A percentile compares a stretch with the other conserved stretches of the same genome.
phyloP scores from a whole-genome alignment of 805 yeast genomes.

The Spathaspora passalidarum region DNA sequence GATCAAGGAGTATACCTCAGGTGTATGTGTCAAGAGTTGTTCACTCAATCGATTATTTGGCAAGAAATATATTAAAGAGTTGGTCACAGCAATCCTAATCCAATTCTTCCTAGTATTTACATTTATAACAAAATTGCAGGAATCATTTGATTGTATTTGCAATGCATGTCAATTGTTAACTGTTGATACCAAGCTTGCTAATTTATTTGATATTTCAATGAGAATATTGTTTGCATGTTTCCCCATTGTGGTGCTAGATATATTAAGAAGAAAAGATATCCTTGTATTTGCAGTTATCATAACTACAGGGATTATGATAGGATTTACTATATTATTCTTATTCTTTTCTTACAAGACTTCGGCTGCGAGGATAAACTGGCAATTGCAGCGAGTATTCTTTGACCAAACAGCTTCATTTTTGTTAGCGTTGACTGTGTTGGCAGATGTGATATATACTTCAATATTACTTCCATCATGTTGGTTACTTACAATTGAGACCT shows the following conservation, averaged over 20 bases:
- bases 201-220: constrained; percentile 28
- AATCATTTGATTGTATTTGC: constrained; percentile 45
- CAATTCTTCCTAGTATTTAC: constrained; percentile 46
- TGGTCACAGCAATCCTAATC: constrained; percentile 33
- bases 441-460: constrained; percentile 46
- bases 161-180: constrained; percentile 45
- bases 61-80: constrained; percentile 28
- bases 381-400: constrained; percentile 8
- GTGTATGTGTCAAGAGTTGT: constrained; percentile 16
- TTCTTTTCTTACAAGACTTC: constrained; percentile 2
- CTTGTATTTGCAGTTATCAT: constrained; percentile 42
- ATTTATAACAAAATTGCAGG: constrained; percentile 42
- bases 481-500: constrained; percentile 50
- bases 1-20: constrained; percentile 21
- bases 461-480: constrained; percentile 46
- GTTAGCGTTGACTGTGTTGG: constrained; percentile 42
- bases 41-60: constrained; percentile 31
- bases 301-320: constrained; percentile 4
- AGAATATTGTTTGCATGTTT: constrained; percentile 40
- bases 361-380: constrained; percentile 8
- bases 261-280: constrained; percentile 45
- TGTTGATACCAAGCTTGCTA: constrained; percentile 2
- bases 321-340: constrained; percentile 3
- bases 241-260: constrained; percentile 43
- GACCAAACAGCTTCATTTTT: constrained; percentile 38